Conservation (phyloP, 352 stramenopile genomes). For the Globisporangium viniferum region DNA sequence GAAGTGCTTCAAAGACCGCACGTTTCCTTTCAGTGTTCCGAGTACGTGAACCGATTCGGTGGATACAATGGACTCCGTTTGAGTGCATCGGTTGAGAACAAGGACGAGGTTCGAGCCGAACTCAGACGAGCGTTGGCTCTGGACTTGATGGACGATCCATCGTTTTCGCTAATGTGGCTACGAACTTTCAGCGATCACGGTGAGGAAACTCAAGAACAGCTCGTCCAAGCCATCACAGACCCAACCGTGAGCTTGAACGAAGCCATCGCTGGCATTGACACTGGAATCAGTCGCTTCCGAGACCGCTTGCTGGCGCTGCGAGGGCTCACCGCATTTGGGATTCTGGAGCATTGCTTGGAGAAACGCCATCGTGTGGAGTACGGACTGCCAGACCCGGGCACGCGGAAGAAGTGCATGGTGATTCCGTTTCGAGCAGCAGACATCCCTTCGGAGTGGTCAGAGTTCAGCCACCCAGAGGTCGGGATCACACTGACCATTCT, state of each 20-base stretch:
- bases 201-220: constrained; percentile 7
- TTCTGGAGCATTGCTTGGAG: constrained; percentile 82
- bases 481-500: constrained; percentile 80
- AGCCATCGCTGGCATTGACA: constrained; percentile 15
- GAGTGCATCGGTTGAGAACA: constrained; percentile 21
- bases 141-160: constrained; percentile 54
- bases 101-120: constrained; percentile 12
- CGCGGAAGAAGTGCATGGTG: constrained; percentile 64
- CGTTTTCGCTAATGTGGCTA: constrained; percentile 73
- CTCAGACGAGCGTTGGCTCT: constrained; percentile 48
- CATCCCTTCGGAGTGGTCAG: constrained; percentile 72
- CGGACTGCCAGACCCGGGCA: constrained; percentile 41
- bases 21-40: constrained; percentile 26
- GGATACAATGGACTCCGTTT: constrained; percentile 45
- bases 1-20: constrained; percentile 42
- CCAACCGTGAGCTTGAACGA: constrained; percentile 24
- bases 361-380: constrained; percentile 85
- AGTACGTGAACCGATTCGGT: constrained; percentile 35
- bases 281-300: constrained; percentile 24
- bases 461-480: constrained; percentile 89
- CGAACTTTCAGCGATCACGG: constrained; percentile 18
- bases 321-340: constrained; percentile 68
- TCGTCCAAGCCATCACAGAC: constrained; percentile 41
- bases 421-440: constrained; percentile 86
- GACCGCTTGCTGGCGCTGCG: constrained; percentile 59